Base-by-base conservation (phyloP, 805 yeast species). In the Peterozyma xylosa region DNA sequence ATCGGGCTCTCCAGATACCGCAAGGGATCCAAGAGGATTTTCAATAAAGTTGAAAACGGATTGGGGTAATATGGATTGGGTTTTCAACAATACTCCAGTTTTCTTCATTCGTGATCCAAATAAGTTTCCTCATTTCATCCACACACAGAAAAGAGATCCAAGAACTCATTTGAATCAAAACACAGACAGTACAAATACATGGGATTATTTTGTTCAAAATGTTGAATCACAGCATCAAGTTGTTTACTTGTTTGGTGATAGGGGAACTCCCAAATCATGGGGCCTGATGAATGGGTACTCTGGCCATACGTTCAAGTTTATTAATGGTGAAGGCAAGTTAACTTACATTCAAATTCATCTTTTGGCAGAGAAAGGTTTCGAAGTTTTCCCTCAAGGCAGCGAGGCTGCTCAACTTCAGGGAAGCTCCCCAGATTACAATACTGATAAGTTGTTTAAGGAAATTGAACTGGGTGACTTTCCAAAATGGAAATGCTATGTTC, bases 11-110 rank as follows among this genome's bases (percentile, higher is more conserved):
- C 74, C 86, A 9, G 87, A 80, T 53, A 65, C 82, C 17, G 78
- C 74, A 14, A 74, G 87, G 57, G 86, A 80, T 55, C 86, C 86
- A 37, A 72, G 86, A 56, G 87, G 87, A 3, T 81, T 79, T 58
- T 65, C 84, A 13, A 74, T 76, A 37, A 81, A 81, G 62, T 66
- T 80, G 50, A 76, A 76, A 66, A 80, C 86, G 15, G 82, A 78
- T 48, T 80, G 78, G 56, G 87, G 87, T 43, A 76, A 73, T 60
- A 62, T 77, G 54, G 87, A 80, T 65, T 80, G 83, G 82, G 87
- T 80, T 16, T 78, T 76, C 68, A 81, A 79, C 66, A 81, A 81
- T 65, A 81, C 86, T 16, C 87, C 87, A 11, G 69, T 80, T 27
- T 79, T 79, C 58, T 79, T 79, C 63, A 66, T 80, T 47, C 69